Conservation (phyloP, 2,329 filamentous ascomycete genomes). For the Diaporthe humulicola region DNA sequence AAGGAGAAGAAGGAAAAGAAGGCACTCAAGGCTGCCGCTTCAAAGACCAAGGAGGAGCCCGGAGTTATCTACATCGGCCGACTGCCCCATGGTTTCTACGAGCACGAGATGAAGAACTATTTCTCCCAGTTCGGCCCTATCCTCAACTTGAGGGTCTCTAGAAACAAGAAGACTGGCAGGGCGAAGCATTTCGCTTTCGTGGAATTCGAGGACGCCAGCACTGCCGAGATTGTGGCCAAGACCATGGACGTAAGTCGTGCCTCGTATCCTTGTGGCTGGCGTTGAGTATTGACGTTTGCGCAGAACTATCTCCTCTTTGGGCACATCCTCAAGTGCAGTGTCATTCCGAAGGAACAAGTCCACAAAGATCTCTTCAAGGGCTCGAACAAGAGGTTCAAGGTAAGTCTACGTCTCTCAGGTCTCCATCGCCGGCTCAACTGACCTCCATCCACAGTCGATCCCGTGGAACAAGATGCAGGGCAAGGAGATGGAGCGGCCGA, state of each 20-base stretch:
- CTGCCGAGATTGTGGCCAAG: constrained; percentile 90
- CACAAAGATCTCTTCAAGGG: constrained; percentile 90
- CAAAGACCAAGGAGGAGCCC: constrained; percentile 63
- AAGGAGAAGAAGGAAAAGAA: constrained; percentile 52
- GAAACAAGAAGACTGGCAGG: constrained; percentile 91
- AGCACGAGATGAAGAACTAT: constrained; percentile 93
- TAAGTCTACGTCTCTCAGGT: not conserved
- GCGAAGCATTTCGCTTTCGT: constrained; percentile 97
- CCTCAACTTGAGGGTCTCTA: constrained; percentile 81
- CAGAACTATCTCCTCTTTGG: constrained; percentile 92
- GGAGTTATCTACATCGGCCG: constrained; percentile 93
- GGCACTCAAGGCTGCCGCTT: constrained; percentile 26
- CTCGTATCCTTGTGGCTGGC: not conserved
- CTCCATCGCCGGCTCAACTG: not conserved
- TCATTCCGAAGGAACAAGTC: constrained; percentile 81
- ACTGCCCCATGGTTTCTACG: constrained; percentile 92
- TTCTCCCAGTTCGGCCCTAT: constrained; percentile 94
- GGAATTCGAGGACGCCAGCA: constrained; percentile 83
- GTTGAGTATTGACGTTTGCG: constrained; percentile 9
- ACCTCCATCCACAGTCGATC: constrained; percentile 58
- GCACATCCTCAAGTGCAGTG: constrained; percentile 90
- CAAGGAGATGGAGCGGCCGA: constrained; percentile 78
- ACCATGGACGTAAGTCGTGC: constrained; percentile 80
- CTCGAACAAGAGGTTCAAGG: constrained; percentile 89
- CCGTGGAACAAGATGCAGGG: constrained; percentile 91